Conservation (phyloP, 345 rosid species). For the Syzygium aqueum region DNA sequence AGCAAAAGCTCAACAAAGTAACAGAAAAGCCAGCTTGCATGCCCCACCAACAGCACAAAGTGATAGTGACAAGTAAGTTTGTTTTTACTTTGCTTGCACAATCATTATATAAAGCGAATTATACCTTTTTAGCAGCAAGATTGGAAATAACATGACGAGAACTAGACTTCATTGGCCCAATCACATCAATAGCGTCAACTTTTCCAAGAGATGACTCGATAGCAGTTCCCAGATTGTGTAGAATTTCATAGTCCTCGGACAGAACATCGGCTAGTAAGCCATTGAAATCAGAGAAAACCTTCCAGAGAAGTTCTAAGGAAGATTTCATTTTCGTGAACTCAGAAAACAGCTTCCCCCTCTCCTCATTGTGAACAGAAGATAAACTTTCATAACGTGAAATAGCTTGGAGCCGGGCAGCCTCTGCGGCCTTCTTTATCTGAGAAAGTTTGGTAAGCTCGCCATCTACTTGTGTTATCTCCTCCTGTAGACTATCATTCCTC, state of each 20-base stretch:
- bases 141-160: not conserved
- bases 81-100: not conserved
- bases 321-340: conserved; percentile 36
- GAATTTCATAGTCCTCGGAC: conserved; percentile 47
- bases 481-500: conserved; percentile 83
- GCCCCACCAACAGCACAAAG: not conserved
- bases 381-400: conserved; percentile 38
- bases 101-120: not conserved
- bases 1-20: not conserved
- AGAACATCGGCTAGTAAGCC: conserved; percentile 35
- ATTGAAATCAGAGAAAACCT: conserved; percentile 32
- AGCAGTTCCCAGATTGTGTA: conserved; percentile 46
- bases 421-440: conserved; percentile 43
- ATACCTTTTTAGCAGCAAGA: conserved; percentile 38
- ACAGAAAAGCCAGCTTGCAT: not conserved
- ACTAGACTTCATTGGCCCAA: conserved; percentile 24
- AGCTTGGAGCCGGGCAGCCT: conserved; percentile 58
- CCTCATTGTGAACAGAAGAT: conserved; percentile 33
- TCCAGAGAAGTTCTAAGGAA: conserved; percentile 35
- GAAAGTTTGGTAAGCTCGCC: conserved; percentile 40
- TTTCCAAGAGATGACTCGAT: conserved; percentile 38
- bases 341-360: conserved; percentile 37
- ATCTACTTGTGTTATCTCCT: conserved; percentile 45
- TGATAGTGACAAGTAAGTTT: not conserved
- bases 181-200: conserved; percentile 16